These are phyloP conservation scores for Xerocomellus chrysenteron DNA, from an alignment of 768 basidiomycete genomes.

Conservation along the genomic window DNA sequence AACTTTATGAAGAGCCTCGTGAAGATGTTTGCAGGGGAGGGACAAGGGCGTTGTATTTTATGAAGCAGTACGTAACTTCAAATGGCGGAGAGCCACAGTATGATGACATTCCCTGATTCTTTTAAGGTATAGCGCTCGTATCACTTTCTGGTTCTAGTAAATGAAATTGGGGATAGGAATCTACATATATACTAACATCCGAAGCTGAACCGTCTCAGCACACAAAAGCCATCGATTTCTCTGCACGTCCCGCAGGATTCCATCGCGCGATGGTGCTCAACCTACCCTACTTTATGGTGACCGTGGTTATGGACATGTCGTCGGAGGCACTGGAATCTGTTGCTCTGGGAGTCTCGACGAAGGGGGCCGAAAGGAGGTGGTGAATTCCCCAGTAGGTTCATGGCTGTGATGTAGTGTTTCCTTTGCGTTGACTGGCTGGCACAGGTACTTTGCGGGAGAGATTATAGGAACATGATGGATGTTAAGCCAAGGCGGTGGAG, in stretches of 20 bases:
- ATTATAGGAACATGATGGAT: slow-evolving; percentile 88
- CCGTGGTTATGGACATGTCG: slow-evolving; percentile 97
- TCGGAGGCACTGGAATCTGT: slow-evolving; percentile 81
- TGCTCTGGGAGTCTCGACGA: slow-evolving; percentile 66
- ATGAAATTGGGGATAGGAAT: slow-evolving; percentile 58
- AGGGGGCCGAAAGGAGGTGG: slow-evolving; percentile 88
- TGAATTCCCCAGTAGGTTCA: slow-evolving; percentile 76
- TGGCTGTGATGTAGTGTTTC: neutral
- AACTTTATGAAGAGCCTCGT: slow-evolving; percentile 92
- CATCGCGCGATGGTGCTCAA: slow-evolving; percentile 94
- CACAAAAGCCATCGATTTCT: slow-evolving; percentile 95
- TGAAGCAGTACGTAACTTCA: slow-evolving; percentile 87
- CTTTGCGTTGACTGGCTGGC: slow-evolving; percentile 4
- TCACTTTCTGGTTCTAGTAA: neutral
- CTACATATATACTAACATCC: slow-evolving; percentile 80
- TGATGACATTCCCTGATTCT: slow-evolving; percentile 83
- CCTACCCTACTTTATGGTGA: slow-evolving; percentile 98
- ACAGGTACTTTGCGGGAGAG: slow-evolving; percentile 91
- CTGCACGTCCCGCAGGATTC: slow-evolving; percentile 87
- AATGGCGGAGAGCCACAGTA: slow-evolving; percentile 84
- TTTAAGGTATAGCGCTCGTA: slow-evolving; percentile 62
- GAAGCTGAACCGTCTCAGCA: slow-evolving; percentile 99
- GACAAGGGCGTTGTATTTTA: slow-evolving; percentile 95
- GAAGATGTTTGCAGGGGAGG: slow-evolving; percentile 86
- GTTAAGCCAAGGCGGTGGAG: slow-evolving; percentile 86